Conservation (phyloP, 1,139 yeast genomes). For the Protomyces macrosporus region DNA sequence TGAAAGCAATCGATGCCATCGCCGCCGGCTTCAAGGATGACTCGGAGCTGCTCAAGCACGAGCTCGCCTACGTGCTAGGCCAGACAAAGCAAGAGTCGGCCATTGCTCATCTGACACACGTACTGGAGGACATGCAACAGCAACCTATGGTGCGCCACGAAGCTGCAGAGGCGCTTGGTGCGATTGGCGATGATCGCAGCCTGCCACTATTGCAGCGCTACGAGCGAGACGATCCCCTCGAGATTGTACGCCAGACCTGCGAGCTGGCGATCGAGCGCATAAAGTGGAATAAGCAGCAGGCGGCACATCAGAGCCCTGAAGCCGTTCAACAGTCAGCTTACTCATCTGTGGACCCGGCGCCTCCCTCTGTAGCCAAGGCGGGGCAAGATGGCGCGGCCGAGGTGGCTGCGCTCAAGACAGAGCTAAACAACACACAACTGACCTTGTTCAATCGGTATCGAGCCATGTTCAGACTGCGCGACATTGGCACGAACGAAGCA, state of each 20-base stretch:
- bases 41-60: conserved; percentile 93
- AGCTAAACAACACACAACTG: conserved; percentile 68
- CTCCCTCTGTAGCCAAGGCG: conserved; percentile 69
- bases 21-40: conserved; percentile 72
- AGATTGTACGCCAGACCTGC: conserved; percentile 94
- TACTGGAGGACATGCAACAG: conserved; percentile 61
- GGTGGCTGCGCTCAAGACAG: conserved; percentile 58
- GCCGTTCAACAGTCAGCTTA: conserved; percentile 60
- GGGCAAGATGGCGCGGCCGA: conserved; percentile 43
- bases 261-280: conserved; percentile 94
- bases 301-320: conserved; percentile 60
- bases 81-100: conserved; percentile 82
- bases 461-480: conserved; percentile 97
- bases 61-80: conserved; percentile 96
- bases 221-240: conserved; percentile 55
- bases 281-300: conserved; percentile 66
- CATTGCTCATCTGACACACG: conserved; percentile 68
- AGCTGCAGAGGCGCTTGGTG: conserved; percentile 98
- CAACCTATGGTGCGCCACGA: conserved; percentile 93
- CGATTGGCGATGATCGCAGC: conserved; percentile 79
- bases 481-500: conserved; percentile 88
- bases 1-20: conserved; percentile 75
- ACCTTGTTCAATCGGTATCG: conserved; percentile 92
- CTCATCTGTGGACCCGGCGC: conserved; percentile 92
- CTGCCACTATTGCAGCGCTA: conserved; percentile 61